Conservation (phyloP, 176 grass and related monocot species). For the Carex myosuroides region DNA sequence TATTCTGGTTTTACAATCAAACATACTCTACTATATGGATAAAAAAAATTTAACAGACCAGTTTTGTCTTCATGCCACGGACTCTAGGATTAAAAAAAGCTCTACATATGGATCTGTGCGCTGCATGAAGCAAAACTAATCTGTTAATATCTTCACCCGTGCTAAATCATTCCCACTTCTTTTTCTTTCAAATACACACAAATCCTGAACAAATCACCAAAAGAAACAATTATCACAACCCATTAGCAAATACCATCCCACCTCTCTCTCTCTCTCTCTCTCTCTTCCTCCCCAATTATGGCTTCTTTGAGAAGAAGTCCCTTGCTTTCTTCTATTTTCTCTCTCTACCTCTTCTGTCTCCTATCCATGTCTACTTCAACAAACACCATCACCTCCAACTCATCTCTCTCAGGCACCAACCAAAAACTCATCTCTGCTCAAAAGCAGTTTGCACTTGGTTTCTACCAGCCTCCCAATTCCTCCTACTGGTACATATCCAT, state of each 20-base stretch:
- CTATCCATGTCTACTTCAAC: slow-evolving; percentile 25
- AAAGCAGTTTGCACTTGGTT: slow-evolving; percentile 53
- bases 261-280: not conserved
- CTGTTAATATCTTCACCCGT: not conserved
- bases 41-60: no score
- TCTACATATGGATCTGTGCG: no score
- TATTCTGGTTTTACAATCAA: no score
- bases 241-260: not conserved
- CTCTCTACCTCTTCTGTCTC: slow-evolving; percentile 27
- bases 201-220: not conserved
- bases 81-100: no score
- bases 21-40: no score
- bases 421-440: slow-evolving; percentile 48
- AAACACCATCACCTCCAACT: slow-evolving; percentile 54
- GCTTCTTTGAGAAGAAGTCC: not conserved
- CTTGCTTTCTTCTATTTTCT: slow-evolving; percentile 22
- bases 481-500: slow-evolving; percentile 70
- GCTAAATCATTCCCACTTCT: not conserved
- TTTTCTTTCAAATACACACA: not conserved
- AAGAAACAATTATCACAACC: not conserved
- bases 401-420: slow-evolving; percentile 30
- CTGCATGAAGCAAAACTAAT: no score
- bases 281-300: not conserved
- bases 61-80: no score
- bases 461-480: slow-evolving; percentile 40